A percentile compares a stretch with the other conserved stretches of the same genome.
phyloP scores from a whole-genome alignment of 2,329 filamentous ascomycete genomes.

The Diaporthe humulicola region DNA sequence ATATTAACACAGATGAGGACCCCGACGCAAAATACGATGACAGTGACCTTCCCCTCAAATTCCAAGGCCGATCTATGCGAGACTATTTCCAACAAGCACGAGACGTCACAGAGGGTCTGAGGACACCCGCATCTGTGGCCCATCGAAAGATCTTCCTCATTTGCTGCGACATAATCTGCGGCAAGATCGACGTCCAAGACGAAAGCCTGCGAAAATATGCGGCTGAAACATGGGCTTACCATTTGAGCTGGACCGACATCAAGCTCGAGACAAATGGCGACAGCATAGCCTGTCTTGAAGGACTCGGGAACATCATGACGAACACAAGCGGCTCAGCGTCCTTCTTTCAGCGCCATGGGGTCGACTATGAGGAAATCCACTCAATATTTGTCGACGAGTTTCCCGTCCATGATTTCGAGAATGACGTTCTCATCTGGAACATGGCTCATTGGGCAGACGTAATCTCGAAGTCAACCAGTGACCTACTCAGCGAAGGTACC shows the following conservation, averaged over 20 bases:
- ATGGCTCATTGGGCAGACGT: background rate
- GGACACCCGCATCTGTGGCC: background rate
- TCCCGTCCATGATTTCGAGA: background rate
- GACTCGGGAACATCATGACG: slow-evolving; percentile 6
- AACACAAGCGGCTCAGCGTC: background rate
- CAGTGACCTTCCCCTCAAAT: background rate
- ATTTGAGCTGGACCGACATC: background rate
- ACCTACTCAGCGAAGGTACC: background rate
- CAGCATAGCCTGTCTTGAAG: background rate
- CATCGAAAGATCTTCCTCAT: slow-evolving; percentile 19
- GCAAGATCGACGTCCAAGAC: background rate
- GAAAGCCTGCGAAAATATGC: slow-evolving; percentile 12
- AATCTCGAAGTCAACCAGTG: background rate
- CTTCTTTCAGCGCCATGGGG: background rate
- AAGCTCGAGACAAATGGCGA: background rate
- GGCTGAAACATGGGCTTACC: background rate
- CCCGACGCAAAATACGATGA: background rate
- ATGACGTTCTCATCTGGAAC: background rate
- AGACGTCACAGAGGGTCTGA: background rate
- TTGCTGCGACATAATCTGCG: slow-evolving; percentile 33
- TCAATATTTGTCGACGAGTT: background rate
- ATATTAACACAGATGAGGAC: background rate
- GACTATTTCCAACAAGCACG: background rate
- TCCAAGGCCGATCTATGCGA: slow-evolving; percentile 3
- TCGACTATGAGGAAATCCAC: background rate